Conservation (phyloP, 768 basidiomycete genomes). For the Pisolithus marmoratus region DNA sequence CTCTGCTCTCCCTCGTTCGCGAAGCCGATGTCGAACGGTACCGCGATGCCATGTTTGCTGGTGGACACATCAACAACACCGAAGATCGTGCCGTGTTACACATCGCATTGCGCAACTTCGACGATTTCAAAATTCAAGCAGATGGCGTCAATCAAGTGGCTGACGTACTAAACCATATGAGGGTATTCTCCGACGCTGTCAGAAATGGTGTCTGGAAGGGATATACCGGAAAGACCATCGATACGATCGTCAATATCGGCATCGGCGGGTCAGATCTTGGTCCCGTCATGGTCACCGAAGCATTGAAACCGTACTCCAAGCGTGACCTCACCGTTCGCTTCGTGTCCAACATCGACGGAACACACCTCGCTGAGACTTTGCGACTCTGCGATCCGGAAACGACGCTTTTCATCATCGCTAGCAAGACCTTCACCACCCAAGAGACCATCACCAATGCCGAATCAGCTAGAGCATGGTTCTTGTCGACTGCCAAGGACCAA, state of each 20-base stretch:
- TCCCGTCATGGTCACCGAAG: conserved; percentile 99
- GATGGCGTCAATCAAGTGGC: conserved; percentile 77
- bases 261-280: conserved; percentile 98
- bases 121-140: conserved; percentile 78
- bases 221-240: conserved; percentile 93
- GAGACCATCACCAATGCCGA: conserved; percentile 99
- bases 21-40: conserved; percentile 83
- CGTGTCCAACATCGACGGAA: conserved; percentile 97
- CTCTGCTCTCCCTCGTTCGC: conserved; percentile 72
- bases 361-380: conserved; percentile 88
- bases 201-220: conserved; percentile 91
- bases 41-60: conserved; percentile 91
- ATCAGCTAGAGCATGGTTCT: conserved; percentile 93
- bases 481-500: conserved; percentile 74
- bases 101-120: conserved; percentile 79
- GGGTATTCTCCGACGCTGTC: conserved; percentile 79
- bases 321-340: conserved; percentile 84
- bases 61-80: conserved; percentile 97
- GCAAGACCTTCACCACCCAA: conserved; percentile 99
- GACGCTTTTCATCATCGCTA: conserved; percentile 97
- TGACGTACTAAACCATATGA: conserved; percentile 85
- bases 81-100: conserved; percentile 97
- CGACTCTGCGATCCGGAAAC: conserved; percentile 80
- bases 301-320: conserved; percentile 88
- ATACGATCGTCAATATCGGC: conserved; percentile 95